Conservation (phyloP, 371 early-diverging fungal genomes). For the Apophysomyces elegans region DNA sequence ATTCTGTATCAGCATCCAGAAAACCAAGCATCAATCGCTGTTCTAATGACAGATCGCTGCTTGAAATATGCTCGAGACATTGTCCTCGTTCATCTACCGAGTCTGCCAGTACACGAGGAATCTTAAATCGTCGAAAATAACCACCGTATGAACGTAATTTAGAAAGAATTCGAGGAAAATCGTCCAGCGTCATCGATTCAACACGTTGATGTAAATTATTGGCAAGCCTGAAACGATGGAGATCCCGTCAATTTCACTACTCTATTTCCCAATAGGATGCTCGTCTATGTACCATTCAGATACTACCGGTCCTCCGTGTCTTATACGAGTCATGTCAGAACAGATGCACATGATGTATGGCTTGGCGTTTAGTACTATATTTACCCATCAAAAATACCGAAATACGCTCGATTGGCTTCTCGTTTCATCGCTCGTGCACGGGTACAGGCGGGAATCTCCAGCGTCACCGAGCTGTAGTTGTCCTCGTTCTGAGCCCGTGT, state of each 20-base stretch:
- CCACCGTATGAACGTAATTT: slow-evolving; percentile 45
- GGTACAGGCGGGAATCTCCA: slow-evolving; percentile 32
- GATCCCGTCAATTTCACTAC: not conserved
- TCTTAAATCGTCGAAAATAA: slow-evolving; percentile 46
- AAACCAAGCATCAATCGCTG: slow-evolving; percentile 62
- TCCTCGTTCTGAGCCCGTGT: slow-evolving; percentile 55
- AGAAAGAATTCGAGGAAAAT: slow-evolving; percentile 38
- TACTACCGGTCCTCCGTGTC: slow-evolving; percentile 51
- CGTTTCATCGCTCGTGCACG: slow-evolving; percentile 29
- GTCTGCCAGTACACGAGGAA: slow-evolving; percentile 31
- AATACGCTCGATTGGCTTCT: slow-evolving; percentile 46
- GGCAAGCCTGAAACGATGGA: slow-evolving; percentile 32
- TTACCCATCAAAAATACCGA: slow-evolving; percentile 64
- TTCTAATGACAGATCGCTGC: slow-evolving; percentile 53
- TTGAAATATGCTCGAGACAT: slow-evolving; percentile 13
- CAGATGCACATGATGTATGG: no score
- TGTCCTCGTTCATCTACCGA: slow-evolving; percentile 31
- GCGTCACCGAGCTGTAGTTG: slow-evolving; percentile 36
- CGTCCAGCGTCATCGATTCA: slow-evolving; percentile 40
- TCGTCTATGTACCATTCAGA: slow-evolving; percentile 42
- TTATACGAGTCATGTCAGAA: slow-evolving; percentile 16
- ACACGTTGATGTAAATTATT: slow-evolving; percentile 47
- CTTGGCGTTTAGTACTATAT: not conserved
- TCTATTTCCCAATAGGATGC: not conserved
- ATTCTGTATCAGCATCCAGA: slow-evolving; percentile 53